A percentile compares a stretch with the other conserved stretches of the same genome.
These are phyloP conservation scores for Cynanchum wilfordii DNA, from an alignment of 257 asterid species.

Conservation along the genomic window DNA sequence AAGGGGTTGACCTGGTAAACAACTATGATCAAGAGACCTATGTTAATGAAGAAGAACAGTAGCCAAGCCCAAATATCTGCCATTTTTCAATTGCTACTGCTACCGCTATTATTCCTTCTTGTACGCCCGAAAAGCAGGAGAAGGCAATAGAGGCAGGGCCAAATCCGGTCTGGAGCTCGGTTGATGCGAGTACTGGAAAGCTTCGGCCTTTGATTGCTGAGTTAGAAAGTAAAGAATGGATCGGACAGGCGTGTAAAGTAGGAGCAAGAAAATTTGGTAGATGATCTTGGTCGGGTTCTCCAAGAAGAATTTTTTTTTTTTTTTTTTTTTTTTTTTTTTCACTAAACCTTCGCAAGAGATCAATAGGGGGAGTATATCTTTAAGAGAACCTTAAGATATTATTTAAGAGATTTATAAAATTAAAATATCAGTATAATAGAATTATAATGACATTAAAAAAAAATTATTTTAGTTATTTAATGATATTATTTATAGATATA, in stretches of 20 bases:
- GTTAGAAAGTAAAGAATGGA: background rate
- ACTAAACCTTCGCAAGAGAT: background rate
- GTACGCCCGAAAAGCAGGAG: background rate
- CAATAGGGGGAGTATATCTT: no score
- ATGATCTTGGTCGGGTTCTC: background rate
- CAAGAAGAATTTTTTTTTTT: background rate
- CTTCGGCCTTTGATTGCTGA: background rate
- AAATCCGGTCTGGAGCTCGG: background rate
- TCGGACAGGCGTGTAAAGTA: background rate
- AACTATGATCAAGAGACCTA: constrained; percentile 58
- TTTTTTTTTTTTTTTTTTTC: background rate
- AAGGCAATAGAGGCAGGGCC: background rate
- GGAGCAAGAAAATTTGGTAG: background rate
- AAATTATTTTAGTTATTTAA: no score
- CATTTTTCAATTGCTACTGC: background rate
- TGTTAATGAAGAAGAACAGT: constrained; percentile 67
- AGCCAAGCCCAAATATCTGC: constrained; percentile 44
- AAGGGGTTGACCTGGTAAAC: constrained; percentile 62
- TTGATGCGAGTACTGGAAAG: background rate
- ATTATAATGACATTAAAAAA: no score
- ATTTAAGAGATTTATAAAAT: no score
- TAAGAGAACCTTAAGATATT: no score
- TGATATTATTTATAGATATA: no score
- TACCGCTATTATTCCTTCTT: background rate
- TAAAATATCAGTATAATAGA: no score